Evolutionary conservation across 495 filamentous ascomycete species (phyloP).

Genomic region (Talaromyces borbonicus): DNA sequence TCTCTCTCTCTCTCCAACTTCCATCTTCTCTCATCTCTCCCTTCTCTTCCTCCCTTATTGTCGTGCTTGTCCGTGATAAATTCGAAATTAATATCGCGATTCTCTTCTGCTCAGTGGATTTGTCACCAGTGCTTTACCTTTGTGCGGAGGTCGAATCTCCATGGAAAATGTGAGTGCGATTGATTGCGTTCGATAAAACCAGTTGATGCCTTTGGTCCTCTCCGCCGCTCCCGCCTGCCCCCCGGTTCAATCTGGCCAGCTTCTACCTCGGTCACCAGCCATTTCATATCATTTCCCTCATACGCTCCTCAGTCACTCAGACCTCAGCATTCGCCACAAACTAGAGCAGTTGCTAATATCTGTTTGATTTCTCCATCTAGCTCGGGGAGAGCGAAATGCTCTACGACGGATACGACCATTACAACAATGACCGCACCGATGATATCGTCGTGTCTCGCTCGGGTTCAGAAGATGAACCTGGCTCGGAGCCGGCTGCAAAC

Average conservation of each 20-base stretch:
- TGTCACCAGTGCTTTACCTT: constrained; percentile 1
- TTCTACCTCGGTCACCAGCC: not conserved
- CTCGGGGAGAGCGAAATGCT: constrained; percentile 52
- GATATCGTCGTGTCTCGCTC: constrained; percentile 76
- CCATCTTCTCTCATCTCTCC: not conserved
- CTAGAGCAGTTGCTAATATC: constrained; percentile 22
- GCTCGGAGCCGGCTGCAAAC: constrained; percentile 49
- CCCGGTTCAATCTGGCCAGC: not conserved
- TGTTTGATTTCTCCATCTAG: constrained; percentile 13
- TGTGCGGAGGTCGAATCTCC: constrained; percentile 27
- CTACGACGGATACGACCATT: constrained; percentile 61
- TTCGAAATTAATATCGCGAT: not conserved
- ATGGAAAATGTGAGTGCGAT: constrained; percentile 38
- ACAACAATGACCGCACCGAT: constrained; percentile 68
- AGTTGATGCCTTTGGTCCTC: not conserved
- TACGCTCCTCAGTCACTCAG: no score
- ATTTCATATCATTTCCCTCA: not conserved
- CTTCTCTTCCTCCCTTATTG: no score
- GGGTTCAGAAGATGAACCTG: constrained; percentile 42
- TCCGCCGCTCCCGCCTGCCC: constrained; percentile 4
- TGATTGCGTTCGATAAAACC: not conserved
- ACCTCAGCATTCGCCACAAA: no score
- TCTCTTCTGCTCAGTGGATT: not conserved
- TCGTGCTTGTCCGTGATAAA: no score
- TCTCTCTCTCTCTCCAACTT: not conserved